Base-by-base conservation (phyloP, 768 basidiomycete genomes). In the Hericium rajendrae region DNA sequence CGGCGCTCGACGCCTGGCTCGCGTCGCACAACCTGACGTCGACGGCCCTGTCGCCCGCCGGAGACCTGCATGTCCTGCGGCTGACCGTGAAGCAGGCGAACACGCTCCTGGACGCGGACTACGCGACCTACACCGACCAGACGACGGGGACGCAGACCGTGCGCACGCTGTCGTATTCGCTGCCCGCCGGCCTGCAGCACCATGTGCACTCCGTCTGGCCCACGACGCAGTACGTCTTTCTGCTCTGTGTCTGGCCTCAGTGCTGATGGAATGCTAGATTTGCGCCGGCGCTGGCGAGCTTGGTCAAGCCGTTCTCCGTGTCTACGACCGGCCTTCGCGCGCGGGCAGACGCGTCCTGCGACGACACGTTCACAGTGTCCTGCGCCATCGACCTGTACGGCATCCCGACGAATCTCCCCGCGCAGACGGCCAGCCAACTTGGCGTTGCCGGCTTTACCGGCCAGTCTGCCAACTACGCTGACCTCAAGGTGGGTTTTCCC, bases 311-410 rank as follows among this genome's bases (percentile, higher is more conserved):
- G 16, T n/a, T n/a, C 43, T 15, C 26, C 6, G 28, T n/a, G n/a
- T 38, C n/a, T 15, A 55, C 24, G 41, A 16, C 26, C 54, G 11
- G 11, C 6, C 10, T 13, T 0, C 11, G 6, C 41, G 38, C 20
- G 15, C 26, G 22, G 2, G 26, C 32, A 4, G n/a, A 38, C 8
- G 24, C 46, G 8, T 28, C 28, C 11, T 55, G 54, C 46, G 4
- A 16, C 11, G 9, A 22, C n/a, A 51, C 43, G 8, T 55, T 70
- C 54, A 70, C 68, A 1, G 69, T 70, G 0, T 57, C 66, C 4
- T 72, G 68, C 37, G 48, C 73, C 4, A 69, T 71, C 51, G 68
- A 67, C 6, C 53, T 72, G 4, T 74, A 73, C 59, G 67, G 70
- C 32, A 68, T 75, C 43, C 71, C 73, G 1, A 60, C 68, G n/a